phyloP scores from a whole-genome alignment of 495 filamentous ascomycete species.

The Neurospora pannonica region DNA sequence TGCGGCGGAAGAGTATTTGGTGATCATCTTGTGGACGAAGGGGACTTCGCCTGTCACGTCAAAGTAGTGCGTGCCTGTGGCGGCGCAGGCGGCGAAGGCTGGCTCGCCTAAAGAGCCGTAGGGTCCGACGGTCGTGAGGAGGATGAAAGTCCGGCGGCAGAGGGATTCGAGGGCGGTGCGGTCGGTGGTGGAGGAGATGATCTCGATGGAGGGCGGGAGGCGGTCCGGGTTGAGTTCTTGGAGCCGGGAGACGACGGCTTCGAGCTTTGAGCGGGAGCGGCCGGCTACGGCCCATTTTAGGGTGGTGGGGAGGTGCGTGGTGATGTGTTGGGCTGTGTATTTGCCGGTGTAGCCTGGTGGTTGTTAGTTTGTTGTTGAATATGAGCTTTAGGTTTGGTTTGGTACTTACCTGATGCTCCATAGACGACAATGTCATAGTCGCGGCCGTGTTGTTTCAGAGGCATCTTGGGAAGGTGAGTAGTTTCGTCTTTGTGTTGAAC shows the following conservation, averaged over 20 bases:
- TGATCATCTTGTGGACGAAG: slow-evolving; percentile 70
- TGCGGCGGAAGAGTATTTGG: slow-evolving; percentile 68
- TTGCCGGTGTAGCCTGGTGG: slow-evolving; percentile 73
- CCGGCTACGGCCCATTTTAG: slow-evolving; percentile 88
- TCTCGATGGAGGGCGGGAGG: slow-evolving; percentile 43
- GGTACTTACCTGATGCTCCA: slow-evolving; percentile 51
- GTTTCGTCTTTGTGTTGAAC: background rate
- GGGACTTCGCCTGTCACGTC: slow-evolving; percentile 84
- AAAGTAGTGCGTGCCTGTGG: slow-evolving; percentile 82
- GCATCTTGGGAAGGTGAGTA: slow-evolving; percentile 17
- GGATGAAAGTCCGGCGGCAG: slow-evolving; percentile 61
- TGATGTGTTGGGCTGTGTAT: slow-evolving; percentile 67
- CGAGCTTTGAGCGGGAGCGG: slow-evolving; percentile 64
- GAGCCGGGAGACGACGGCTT: slow-evolving; percentile 54
- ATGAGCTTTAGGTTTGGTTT: slow-evolving; percentile 55
- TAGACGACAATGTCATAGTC: slow-evolving; percentile 78
- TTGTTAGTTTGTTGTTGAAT: background rate
- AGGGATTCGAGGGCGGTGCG: slow-evolving; percentile 50
- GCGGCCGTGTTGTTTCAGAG: slow-evolving; percentile 38
- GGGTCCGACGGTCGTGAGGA: slow-evolving; percentile 82
- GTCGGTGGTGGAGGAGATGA: slow-evolving; percentile 54
- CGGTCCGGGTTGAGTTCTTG: slow-evolving; percentile 61
- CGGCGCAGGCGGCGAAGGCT: slow-evolving; percentile 81
- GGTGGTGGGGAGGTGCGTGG: slow-evolving; percentile 61
- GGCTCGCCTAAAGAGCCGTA: slow-evolving; percentile 69